Percentiles rank a stretch among this genome's conserved stretches.
These are phyloP conservation scores for Hyaloscypha hepaticicola DNA, from an alignment of 495 filamentous ascomycete genomes.

Conservation along the genomic window DNA sequence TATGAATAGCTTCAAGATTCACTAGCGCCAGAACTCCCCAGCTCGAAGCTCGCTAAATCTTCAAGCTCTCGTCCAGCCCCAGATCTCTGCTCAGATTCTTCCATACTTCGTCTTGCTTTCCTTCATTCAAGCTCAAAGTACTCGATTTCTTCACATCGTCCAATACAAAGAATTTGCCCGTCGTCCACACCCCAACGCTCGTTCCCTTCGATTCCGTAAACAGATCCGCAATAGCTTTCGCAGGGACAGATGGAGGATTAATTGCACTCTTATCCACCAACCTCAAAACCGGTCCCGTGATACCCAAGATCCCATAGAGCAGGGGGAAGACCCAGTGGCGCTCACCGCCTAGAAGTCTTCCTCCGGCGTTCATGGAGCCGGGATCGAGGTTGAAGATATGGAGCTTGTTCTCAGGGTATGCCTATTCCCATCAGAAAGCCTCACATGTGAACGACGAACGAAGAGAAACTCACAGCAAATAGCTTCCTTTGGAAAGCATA, in stretches of 20 bases:
- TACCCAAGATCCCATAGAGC: background rate
- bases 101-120: conserved; percentile 1
- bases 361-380: background rate
- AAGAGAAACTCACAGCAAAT: background rate
- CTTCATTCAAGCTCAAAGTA: background rate
- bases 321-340: conserved; percentile 4
- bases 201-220: background rate
- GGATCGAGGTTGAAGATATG: background rate
- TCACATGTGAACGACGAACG: background rate
- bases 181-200: background rate
- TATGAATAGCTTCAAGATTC: too few relatives aligned
- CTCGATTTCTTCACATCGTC: background rate
- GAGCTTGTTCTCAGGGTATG: background rate
- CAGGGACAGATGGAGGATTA: background rate
- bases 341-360: background rate
- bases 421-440: background rate
- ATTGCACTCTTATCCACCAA: background rate
- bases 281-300: background rate
- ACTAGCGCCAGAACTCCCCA: too few relatives aligned
- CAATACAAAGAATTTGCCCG: background rate
- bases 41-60: background rate
- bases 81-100: background rate
- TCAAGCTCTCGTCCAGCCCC: background rate
- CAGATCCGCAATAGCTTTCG: conserved; percentile 2
- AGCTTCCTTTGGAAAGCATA: background rate